Evolutionary conservation across 1,139 yeast genomes (phyloP).

Genomic region (Maudiozyma humilis): DNA sequence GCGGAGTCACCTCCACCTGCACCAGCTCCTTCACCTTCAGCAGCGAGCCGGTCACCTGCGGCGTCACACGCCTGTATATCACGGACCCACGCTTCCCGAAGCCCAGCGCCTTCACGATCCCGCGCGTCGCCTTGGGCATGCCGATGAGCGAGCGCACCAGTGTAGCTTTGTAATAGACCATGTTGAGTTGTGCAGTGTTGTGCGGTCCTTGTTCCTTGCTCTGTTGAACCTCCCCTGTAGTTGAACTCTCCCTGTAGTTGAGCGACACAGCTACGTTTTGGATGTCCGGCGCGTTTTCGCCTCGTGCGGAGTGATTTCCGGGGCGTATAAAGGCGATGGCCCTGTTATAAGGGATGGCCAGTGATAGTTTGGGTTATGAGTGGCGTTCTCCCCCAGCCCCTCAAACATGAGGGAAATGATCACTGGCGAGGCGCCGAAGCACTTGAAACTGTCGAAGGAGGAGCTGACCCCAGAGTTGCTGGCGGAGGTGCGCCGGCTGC

Average conservation of each 20-base stretch:
- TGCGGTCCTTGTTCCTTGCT: neutral
- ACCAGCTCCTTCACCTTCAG: conserved; percentile 81
- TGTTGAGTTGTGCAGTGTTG: conserved; percentile 26
- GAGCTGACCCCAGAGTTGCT: conserved; percentile 44
- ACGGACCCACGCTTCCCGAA: conserved; percentile 65
- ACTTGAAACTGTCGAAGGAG: conserved; percentile 6
- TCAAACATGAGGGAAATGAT: too few relatives aligned
- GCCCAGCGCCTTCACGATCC: conserved; percentile 66
- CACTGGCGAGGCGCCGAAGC: conserved; percentile 6
- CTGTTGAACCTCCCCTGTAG: neutral
- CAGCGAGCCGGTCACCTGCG: conserved; percentile 78
- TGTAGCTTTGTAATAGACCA: conserved; percentile 55
- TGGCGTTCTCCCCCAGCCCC: too few relatives aligned
- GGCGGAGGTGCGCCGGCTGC: conserved; percentile 33
- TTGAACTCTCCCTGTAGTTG: too few relatives aligned
- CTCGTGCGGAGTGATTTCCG: too few relatives aligned
- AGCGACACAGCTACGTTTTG: too few relatives aligned
- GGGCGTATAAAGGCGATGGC: neutral
- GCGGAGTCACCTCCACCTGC: conserved; percentile 67
- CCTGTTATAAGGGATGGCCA: neutral
- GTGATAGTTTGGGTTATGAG: neutral
- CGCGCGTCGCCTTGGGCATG: conserved; percentile 59
- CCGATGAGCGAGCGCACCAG: conserved; percentile 81
- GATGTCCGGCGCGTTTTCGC: too few relatives aligned
- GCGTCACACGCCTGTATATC: conserved; percentile 65